Conservation (phyloP, 208 protist genomes). For the Leishmania aethiopica region DNA sequence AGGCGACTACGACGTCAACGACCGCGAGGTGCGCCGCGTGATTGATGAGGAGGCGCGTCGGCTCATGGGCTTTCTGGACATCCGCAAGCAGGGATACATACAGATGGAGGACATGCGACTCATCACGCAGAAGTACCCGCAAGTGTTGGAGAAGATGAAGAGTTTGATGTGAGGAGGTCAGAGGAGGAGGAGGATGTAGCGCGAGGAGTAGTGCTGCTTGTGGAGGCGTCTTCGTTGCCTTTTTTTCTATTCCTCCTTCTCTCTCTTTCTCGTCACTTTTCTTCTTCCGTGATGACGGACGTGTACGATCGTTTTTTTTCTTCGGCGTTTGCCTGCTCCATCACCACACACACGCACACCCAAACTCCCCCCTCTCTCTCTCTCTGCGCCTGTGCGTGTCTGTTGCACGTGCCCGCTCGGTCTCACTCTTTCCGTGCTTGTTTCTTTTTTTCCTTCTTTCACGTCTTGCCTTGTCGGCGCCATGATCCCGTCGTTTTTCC, state of each 20-base stretch:
- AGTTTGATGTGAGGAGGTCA: constrained; percentile 51
- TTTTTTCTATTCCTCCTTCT: not conserved
- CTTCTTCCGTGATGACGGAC: not conserved
- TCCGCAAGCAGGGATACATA: constrained; percentile 73
- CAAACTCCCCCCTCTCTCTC: not conserved
- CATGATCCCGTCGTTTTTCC: not conserved
- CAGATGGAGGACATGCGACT: constrained; percentile 78
- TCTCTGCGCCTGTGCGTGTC: not conserved
- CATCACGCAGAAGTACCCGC: constrained; percentile 84
- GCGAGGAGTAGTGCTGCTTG: not conserved
- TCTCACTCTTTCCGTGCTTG: not conserved
- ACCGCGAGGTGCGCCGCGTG: constrained; percentile 74
- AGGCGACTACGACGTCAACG: constrained; percentile 82
- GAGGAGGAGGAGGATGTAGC: not conserved
- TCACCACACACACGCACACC: not conserved
- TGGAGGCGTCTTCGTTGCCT: not conserved
- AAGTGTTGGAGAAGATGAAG: constrained; percentile 92
- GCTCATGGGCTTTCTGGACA: constrained; percentile 84
- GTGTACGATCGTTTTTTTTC: not conserved
- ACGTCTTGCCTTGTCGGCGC: not conserved
- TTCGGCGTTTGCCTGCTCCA: constrained; percentile 2
- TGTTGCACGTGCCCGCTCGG: not conserved
- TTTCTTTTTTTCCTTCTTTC: not conserved
- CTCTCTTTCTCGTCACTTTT: not conserved
- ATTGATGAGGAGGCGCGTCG: constrained; percentile 84